A percentile compares a stretch with the other conserved stretches of the same genome.
phyloP scores from a whole-genome alignment of 352 stramenopile genomes.

The Phytophthora ohioensis region DNA sequence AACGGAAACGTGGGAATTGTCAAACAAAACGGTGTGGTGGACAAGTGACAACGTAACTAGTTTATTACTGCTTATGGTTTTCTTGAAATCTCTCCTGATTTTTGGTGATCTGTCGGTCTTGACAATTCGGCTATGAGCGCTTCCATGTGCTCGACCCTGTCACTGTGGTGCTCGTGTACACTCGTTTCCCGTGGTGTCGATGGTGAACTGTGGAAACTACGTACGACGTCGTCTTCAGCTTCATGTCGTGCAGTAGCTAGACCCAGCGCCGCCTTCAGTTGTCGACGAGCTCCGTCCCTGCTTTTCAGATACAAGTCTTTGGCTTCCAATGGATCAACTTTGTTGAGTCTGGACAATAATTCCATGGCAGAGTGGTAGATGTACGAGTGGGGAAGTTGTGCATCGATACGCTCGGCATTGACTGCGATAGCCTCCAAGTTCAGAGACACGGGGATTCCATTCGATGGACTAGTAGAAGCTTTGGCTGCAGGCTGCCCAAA shows the following conservation, averaged over 20 bases:
- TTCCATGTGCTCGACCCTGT: slow-evolving; percentile 29
- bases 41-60: background rate
- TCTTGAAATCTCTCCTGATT: background rate
- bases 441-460: slow-evolving; percentile 1
- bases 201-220: slow-evolving; percentile 23
- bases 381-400: slow-evolving; percentile 53
- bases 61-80: background rate
- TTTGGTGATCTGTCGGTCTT: background rate
- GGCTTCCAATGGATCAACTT: slow-evolving; percentile 57
- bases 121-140: slow-evolving; percentile 24
- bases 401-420: slow-evolving; percentile 45
- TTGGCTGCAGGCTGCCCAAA: background rate
- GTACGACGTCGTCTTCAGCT: slow-evolving; percentile 9
- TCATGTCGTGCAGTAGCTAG: slow-evolving; percentile 19
- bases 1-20: background rate
- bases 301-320: slow-evolving; percentile 58
- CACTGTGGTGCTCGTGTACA: slow-evolving; percentile 11
- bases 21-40: too few species aligned
- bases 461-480: background rate
- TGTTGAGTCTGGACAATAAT: slow-evolving; percentile 49
- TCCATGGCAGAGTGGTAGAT: slow-evolving; percentile 66
- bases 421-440: slow-evolving; percentile 14
- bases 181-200: slow-evolving; percentile 8
- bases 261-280: slow-evolving; percentile 28
- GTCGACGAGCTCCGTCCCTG: slow-evolving; percentile 45